Evolutionary conservation across 495 filamentous ascomycete species (phyloP), one percentile per base, ranked within the genome.

Genomic region (Xylaria grammica): DNA sequence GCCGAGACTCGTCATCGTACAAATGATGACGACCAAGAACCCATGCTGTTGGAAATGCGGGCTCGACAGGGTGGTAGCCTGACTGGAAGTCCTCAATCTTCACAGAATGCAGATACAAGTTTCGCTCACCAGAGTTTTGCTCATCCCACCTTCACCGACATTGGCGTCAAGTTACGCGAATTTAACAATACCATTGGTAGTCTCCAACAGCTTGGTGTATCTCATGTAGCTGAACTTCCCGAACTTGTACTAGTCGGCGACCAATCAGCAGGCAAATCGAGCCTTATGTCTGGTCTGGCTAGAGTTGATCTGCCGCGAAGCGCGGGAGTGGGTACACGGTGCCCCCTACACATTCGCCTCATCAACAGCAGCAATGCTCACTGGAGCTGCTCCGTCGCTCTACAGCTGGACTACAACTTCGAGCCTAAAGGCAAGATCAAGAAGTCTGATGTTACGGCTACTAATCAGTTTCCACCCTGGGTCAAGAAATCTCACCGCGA

Each of bases 161-260:
- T 84, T 26, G 80, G 80, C 0, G 63, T 77, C 32, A 76, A 76
- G 51, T 62, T 81, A 8, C 81, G 82, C 42, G 75, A 73, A 7
- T 78, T 77, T 66, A 82, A 81, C 55, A 79, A 84, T 57, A 80
- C 79, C 0, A 67, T 84, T 0, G 81, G 78, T 0, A 75, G 79
- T 30, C 76, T 84, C 3, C 81, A 84, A 46, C 71, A 72, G 1
- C 75, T 77, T 0, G 81, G 81, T 10, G 79, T 84, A 11, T 78
- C 81, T 45, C 82, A 81, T 27, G 82, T 87, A 0, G 86, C 89
- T 0, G 82, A 82, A 2, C 76, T 95, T 0, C 91, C 92, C 0
- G 91, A 91, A 65, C 83, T 95, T 17, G 90, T 91, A 13, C 85
- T 93, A 0, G 86, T 94, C 1, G 92, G 92, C 0, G 91, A 95